Percentiles rank a stretch among this genome's conserved stretches.
phyloP scores from a whole-genome alignment of 140 eudicot genomes.

The Anethum foeniculum region DNA sequence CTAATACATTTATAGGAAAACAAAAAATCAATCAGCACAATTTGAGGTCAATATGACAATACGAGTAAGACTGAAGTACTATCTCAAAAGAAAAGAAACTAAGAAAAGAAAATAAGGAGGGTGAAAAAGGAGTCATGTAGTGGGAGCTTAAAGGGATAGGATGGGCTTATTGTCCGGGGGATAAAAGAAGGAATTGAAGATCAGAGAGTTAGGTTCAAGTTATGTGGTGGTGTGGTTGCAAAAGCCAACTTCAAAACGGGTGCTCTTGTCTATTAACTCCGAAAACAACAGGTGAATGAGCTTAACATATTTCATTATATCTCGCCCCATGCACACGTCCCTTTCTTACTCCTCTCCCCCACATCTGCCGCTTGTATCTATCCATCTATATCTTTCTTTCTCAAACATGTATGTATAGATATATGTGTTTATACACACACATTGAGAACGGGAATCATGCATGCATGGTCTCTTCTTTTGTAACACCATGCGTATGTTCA shows the following conservation, averaged over 20 bases:
- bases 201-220: slow-evolving; percentile 3
- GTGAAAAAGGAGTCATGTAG: neutral
- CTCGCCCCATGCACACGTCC: slow-evolving; percentile 59
- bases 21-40: too few relatives aligned
- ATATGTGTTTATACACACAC: neutral
- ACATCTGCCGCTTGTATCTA: slow-evolving; percentile 28
- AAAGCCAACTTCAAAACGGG: neutral
- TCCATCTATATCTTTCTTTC: neutral
- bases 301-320: slow-evolving; percentile 16
- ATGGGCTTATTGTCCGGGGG: slow-evolving; percentile 3
- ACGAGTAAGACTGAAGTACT: too few relatives aligned
- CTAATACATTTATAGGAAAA: too few relatives aligned
- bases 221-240: neutral
- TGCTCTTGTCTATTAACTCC: neutral
- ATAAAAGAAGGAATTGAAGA: neutral
- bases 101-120: too few relatives aligned
- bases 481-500: slow-evolving; percentile 17
- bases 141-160: neutral
- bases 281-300: slow-evolving; percentile 54
- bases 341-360: slow-evolving; percentile 52
- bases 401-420: neutral
- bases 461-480: slow-evolving; percentile 13
- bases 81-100: too few relatives aligned
- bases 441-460: slow-evolving; percentile 14
- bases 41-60: too few relatives aligned